Conservation (phyloP, 2,329 filamentous ascomycete species). For the Clathrospora elynae region DNA sequence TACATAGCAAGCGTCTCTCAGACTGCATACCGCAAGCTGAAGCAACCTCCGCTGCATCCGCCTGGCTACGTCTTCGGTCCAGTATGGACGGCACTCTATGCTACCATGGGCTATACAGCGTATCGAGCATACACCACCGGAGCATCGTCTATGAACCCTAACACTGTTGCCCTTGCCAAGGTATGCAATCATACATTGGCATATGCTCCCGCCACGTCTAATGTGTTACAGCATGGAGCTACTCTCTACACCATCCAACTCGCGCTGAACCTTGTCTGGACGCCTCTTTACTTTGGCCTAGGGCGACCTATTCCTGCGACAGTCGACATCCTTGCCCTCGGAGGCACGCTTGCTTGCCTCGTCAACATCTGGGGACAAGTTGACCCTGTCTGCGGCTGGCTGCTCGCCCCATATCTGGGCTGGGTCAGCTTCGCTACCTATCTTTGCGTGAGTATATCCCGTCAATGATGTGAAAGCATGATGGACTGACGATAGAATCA, state of each 20-base stretch:
- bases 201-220: constrained; percentile 3
- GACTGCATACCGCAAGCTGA: constrained; percentile 67
- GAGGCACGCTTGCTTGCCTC: constrained; percentile 70
- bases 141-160: constrained; percentile 57
- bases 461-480: not conserved
- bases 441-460: constrained; percentile 61
- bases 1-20: constrained; percentile 48
- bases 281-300: constrained; percentile 87
- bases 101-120: constrained; percentile 84
- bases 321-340: constrained; percentile 74
- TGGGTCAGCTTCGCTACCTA: constrained; percentile 92
- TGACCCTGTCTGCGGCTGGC: constrained; percentile 73
- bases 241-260: constrained; percentile 87
- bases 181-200: constrained; percentile 33
- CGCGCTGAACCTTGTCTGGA: constrained; percentile 84
- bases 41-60: constrained; percentile 66
- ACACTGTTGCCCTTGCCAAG: constrained; percentile 63
- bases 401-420: constrained; percentile 78
- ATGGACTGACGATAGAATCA: constrained; percentile 24
- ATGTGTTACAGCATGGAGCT: constrained; percentile 60
- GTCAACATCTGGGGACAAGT: constrained; percentile 76
- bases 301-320: constrained; percentile 75
- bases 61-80: constrained; percentile 64
- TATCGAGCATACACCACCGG: constrained; percentile 74
- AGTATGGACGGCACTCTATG: constrained; percentile 64